Evolutionary conservation across 345 rosid species (phyloP).

Genomic region (Mallotus nudiflorus): DNA sequence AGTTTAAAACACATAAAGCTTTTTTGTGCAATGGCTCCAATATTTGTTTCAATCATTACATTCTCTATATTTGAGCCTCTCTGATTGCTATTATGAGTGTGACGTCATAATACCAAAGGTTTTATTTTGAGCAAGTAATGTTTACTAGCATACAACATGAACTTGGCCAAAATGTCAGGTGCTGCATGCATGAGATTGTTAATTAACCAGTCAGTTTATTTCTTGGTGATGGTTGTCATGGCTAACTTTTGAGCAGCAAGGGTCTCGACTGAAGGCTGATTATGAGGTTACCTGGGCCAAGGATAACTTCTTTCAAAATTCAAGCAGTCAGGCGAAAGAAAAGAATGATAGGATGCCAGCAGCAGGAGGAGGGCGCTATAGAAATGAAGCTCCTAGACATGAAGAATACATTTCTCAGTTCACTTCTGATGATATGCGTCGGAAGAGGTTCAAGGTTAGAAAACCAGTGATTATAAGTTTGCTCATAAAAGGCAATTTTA

Average conservation of each 20-base stretch:
- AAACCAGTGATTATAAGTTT: background rate
- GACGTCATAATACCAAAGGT: background rate
- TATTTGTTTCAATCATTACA: background rate
- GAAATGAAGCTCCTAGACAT: constrained; percentile 43
- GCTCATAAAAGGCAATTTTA: background rate
- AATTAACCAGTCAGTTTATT: background rate
- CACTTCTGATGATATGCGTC: constrained; percentile 49
- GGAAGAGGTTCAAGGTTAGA: constrained; percentile 86
- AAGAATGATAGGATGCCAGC: constrained; percentile 35
- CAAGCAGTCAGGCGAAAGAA: constrained; percentile 47
- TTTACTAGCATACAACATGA: background rate
- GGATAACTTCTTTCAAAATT: constrained; percentile 62
- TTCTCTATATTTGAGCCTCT: background rate
- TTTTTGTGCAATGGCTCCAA: background rate
- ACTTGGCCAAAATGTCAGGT: background rate
- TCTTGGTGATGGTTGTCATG: constrained; percentile 13
- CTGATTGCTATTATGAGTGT: background rate
- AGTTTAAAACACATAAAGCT: background rate
- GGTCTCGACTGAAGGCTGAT: constrained; percentile 75
- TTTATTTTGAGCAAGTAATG: background rate
- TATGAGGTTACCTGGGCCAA: constrained; percentile 83
- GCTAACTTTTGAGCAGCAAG: constrained; percentile 57
- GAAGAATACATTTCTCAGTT: constrained; percentile 34
- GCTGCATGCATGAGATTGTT: background rate
- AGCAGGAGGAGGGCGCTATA: constrained; percentile 31